A percentile compares a stretch with the other conserved stretches of the same genome.
These are phyloP conservation scores for Corrigiola litoralis DNA, from an alignment of 179 eudicot genomes.

Conservation along the genomic window DNA sequence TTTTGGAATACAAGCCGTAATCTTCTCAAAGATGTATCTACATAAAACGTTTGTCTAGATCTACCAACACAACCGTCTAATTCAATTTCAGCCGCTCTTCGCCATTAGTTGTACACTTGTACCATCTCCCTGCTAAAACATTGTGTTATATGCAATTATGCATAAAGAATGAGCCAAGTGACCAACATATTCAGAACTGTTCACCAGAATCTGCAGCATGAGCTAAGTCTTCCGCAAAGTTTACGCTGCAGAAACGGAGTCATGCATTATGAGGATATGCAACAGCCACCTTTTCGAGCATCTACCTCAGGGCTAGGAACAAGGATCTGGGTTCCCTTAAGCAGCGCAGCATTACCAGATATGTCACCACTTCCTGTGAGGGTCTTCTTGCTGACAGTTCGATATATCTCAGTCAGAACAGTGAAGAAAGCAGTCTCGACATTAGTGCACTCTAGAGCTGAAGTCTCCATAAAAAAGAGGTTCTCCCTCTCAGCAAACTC, in stretches of 20 bases:
- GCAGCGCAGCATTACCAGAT: constrained; percentile 27
- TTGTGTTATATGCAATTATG: background rate
- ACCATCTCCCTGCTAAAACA: background rate
- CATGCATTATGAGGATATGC: constrained; percentile 12
- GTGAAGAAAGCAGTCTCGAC: constrained; percentile 43
- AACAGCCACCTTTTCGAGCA: constrained; percentile 34
- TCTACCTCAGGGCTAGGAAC: constrained; percentile 31
- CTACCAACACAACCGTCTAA: constrained; percentile 28
- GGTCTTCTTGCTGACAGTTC: constrained; percentile 34
- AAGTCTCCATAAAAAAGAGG: constrained; percentile 44
- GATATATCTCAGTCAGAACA: constrained; percentile 38
- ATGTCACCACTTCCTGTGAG: constrained; percentile 30
- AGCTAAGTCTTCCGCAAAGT: no score
- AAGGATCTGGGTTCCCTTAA: constrained; percentile 40
- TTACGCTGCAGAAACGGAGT: background rate
- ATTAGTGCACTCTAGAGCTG: constrained; percentile 41
- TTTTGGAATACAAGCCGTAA: constrained; percentile 4
- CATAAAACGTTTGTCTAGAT: constrained; percentile 6
- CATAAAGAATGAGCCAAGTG: background rate
- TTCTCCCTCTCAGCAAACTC: constrained; percentile 49
- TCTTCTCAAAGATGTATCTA: background rate
- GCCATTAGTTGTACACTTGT: constrained; percentile 6
- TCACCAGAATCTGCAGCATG: no score
- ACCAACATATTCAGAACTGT: constrained; percentile 1
- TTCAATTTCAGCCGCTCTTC: background rate